These are phyloP conservation scores for Apiospora aurea DNA, from an alignment of 2,329 filamentous ascomycete species.

Conservation along the genomic window DNA sequence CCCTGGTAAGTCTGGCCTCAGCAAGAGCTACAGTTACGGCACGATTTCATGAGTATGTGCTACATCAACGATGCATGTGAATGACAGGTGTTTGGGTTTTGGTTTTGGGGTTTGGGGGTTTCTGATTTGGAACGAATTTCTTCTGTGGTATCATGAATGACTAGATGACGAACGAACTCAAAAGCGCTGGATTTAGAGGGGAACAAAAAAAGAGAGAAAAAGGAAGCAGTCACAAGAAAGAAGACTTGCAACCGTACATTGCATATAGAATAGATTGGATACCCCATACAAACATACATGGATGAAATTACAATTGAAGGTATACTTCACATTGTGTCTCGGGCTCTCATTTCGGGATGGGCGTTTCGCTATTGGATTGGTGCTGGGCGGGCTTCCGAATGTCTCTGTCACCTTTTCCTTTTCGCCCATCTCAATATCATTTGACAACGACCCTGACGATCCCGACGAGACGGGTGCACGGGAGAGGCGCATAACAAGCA, in stretches of 20 bases:
- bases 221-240: constrained; percentile 3
- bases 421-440: not conserved
- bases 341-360: not conserved
- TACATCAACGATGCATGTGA: not conserved
- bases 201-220: not conserved
- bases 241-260: not conserved
- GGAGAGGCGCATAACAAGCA: not conserved
- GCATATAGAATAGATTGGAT: constrained; percentile 22
- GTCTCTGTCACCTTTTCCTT: not conserved
- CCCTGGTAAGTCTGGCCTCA: not conserved
- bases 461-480: not conserved
- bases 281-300: not conserved
- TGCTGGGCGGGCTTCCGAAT: not conserved
- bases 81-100: not conserved
- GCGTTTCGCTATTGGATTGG: too few species aligned
- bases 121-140: constrained; percentile 5
- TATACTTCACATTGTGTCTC: not conserved
- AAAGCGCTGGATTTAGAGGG: not conserved
- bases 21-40: constrained; percentile 20
- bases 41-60: constrained; percentile 2
- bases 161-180: constrained; percentile 12
- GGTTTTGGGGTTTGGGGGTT: constrained; percentile 5
- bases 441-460: not conserved
- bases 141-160: constrained; percentile 12
- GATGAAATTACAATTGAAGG: not conserved